Evolutionary conservation across 495 filamentous ascomycete genomes (phyloP).

Genomic region (Penicillium psychrofluorescens): DNA sequence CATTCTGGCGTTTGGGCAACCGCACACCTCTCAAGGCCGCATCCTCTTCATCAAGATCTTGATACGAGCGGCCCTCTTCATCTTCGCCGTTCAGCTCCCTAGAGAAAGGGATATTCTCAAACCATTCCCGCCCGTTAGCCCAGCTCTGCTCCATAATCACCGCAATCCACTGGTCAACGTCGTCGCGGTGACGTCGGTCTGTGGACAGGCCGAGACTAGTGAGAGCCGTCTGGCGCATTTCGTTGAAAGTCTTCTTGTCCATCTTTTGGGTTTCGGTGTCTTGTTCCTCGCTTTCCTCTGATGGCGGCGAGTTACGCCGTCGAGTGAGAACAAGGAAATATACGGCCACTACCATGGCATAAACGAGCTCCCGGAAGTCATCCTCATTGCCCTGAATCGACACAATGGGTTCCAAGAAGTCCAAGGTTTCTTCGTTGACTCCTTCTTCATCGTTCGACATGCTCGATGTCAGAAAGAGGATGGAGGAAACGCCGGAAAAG

Average conservation of each 20-base stretch:
- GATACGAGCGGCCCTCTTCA: constrained; percentile 31
- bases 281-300: constrained; percentile 9
- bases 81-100: constrained; percentile 35
- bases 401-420: constrained; percentile 32
- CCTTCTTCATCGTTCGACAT: constrained; percentile 25
- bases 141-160: constrained; percentile 51
- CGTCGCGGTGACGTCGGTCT: constrained; percentile 34
- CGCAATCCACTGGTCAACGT: constrained; percentile 54
- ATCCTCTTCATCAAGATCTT: constrained; percentile 26
- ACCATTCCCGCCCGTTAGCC: constrained; percentile 63
- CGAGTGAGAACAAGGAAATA: constrained; percentile 54
- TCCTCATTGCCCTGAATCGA: constrained; percentile 24
- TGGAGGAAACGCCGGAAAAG: constrained; percentile 53
- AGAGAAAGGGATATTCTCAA: constrained; percentile 42
- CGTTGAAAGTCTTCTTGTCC: constrained; percentile 41
- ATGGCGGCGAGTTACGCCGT: constrained; percentile 24
- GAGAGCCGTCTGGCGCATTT: constrained; percentile 42
- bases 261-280: constrained; percentile 27
- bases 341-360: constrained; percentile 53
- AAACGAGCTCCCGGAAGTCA: constrained; percentile 35
- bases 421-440: constrained; percentile 28
- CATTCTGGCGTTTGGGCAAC: constrained; percentile 17
- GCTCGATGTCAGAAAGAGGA: constrained; percentile 37
- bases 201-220: constrained; percentile 30
- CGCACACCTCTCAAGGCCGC: constrained; percentile 12